Evolutionary conservation across 2,329 filamentous ascomycete species (phyloP).

Genomic region (Mollisiaceae sp.): DNA sequence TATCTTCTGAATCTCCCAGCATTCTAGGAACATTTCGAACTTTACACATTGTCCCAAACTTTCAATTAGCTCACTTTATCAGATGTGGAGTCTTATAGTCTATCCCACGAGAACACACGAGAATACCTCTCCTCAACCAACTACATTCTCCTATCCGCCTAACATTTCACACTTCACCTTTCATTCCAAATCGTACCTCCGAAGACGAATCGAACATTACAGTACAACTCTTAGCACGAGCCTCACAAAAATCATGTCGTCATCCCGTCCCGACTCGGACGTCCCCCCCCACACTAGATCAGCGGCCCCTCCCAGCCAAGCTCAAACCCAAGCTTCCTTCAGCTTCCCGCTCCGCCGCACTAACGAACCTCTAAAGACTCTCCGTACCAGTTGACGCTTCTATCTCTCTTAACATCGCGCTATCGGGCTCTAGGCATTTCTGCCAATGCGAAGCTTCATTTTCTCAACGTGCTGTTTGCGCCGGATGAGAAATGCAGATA

Average conservation of each 20-base stretch:
- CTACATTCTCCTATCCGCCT: no score
- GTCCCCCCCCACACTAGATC: background rate
- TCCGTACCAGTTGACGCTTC: background rate
- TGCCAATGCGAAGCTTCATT: background rate
- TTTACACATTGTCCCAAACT: no score
- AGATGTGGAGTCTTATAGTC: no score
- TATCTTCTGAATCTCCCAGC: no score
- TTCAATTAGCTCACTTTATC: no score
- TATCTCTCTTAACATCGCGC: background rate
- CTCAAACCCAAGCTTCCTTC: background rate
- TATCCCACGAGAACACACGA: no score
- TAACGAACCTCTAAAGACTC: background rate
- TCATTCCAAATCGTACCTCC: no score
- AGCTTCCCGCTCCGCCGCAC: background rate
- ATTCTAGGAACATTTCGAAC: no score
- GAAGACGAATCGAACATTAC: no score
- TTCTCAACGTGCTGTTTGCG: background rate
- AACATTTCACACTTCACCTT: no score
- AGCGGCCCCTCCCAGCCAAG: background rate
- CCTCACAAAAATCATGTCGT: constrained; percentile 6
- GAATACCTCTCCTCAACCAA: no score
- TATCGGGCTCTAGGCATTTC: background rate
- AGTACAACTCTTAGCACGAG: background rate
- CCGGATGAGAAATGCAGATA: background rate
- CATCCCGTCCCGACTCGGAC: constrained; percentile 1